These are phyloP conservation scores for Streptanthus diversifolius DNA, from an alignment of 345 rosid species.

Conservation along the genomic window DNA sequence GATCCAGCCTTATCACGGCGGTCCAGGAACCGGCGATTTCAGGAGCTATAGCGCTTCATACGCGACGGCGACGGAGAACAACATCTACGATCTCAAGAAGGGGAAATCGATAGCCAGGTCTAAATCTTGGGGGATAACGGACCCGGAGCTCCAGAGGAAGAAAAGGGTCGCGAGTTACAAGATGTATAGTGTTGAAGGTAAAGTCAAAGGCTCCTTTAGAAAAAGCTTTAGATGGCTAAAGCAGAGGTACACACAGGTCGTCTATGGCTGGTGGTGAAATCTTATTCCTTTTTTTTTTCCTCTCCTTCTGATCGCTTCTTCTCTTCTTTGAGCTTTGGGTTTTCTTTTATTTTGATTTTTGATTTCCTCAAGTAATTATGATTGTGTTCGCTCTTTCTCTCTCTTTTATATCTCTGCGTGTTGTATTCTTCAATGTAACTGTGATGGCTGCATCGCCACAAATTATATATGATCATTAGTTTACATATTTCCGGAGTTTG, in stretches of 20 bases:
- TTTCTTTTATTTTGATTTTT: neutral
- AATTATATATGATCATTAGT: conserved; percentile 21
- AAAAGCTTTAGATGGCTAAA: conserved; percentile 92
- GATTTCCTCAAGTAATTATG: conserved; percentile 20
- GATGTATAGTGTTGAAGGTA: conserved; percentile 80
- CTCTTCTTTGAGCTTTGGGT: neutral
- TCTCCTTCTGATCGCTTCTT: neutral
- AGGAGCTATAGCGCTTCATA: conserved; percentile 61
- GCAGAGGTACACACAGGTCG: conserved; percentile 60
- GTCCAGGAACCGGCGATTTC: conserved; percentile 46
- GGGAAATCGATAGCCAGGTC: conserved; percentile 54
- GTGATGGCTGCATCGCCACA: neutral
- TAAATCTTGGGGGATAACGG: conserved; percentile 52
- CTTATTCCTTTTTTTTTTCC: neutral
- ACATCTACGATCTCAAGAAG: conserved; percentile 42
- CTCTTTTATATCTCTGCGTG: conserved; percentile 2
- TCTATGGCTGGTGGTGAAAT: conserved; percentile 81
- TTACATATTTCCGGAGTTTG: neutral
- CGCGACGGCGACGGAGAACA: conserved; percentile 39
- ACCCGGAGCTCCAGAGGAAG: conserved; percentile 92
- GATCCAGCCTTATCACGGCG: conserved; percentile 54
- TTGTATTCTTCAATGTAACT: conserved; percentile 26
- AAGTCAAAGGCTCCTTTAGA: conserved; percentile 81
- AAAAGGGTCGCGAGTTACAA: conserved; percentile 91
- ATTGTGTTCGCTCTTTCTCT: neutral